Conservation (phyloP, 345 rosid species). For the Theobroma cacao region DNA sequence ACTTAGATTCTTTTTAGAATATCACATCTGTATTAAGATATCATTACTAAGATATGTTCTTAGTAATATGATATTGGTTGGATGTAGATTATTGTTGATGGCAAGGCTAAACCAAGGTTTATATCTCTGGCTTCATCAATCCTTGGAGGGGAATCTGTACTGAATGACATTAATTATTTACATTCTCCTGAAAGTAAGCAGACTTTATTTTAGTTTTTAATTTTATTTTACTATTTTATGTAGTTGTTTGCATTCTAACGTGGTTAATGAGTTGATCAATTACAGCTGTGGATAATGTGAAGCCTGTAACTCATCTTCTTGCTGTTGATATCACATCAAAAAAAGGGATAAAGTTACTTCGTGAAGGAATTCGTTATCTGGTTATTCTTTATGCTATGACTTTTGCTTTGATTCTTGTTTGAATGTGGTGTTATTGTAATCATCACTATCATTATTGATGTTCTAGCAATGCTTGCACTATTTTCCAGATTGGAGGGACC, state of each 20-base stretch:
- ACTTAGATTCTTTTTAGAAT: conserved; percentile 10
- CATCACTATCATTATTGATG: conserved; percentile 22
- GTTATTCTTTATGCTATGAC: conserved; percentile 33
- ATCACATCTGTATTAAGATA: not conserved
- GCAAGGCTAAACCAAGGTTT: conserved; percentile 65
- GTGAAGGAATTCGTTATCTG: conserved; percentile 85
- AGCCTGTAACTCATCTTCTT: conserved; percentile 96
- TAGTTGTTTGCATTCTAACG: conserved; percentile 16
- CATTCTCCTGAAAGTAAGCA: conserved; percentile 86
- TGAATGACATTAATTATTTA: conserved; percentile 70
- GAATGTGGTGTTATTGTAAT: conserved; percentile 1
- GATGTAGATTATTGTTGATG: conserved; percentile 62
- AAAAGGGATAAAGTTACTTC: conserved; percentile 81
- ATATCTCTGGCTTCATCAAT: conserved; percentile 62
- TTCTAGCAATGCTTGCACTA: conserved; percentile 23
- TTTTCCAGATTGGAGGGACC: conserved; percentile 73
- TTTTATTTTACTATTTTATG: conserved; percentile 17
- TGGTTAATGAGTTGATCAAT: conserved; percentile 23
- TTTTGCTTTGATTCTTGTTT: conserved; percentile 8
- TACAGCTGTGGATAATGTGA: conserved; percentile 81
- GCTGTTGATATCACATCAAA: conserved; percentile 69
- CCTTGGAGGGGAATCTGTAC: conserved; percentile 55
- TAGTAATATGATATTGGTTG: conserved; percentile 15
- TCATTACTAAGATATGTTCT: not conserved
- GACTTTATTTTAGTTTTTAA: conserved; percentile 13